Conservation (phyloP, 345 rosid species). For the Syzygium aqueum region DNA sequence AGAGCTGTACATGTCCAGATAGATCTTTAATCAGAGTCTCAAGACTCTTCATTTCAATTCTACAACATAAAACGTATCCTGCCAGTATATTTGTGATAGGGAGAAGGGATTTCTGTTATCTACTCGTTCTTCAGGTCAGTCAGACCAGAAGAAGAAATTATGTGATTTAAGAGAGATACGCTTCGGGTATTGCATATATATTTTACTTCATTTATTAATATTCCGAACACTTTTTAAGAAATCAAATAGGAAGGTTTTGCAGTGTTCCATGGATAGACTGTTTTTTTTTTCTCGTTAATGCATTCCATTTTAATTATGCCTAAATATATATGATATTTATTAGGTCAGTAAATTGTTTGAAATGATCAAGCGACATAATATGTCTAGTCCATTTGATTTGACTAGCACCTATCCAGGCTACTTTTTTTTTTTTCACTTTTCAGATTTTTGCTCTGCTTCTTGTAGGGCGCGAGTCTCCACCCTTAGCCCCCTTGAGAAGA, state of each 20-base stretch:
- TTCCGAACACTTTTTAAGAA: neutral
- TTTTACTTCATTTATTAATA: neutral
- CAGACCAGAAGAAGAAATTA: neutral
- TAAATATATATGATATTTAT: neutral
- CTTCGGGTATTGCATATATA: neutral
- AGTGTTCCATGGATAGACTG: neutral
- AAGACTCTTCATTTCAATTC: neutral
- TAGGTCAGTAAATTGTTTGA: neutral
- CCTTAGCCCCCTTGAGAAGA: too few species aligned
- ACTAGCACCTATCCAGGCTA: neutral
- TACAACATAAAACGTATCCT: neutral
- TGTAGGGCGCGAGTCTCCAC: too few species aligned
- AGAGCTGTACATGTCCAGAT: neutral
- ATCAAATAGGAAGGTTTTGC: neutral
- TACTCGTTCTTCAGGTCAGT: neutral
- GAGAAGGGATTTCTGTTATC: neutral
- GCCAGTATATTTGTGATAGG: neutral
- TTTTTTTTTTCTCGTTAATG: neutral
- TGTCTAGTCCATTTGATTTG: neutral
- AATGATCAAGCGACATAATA: neutral
- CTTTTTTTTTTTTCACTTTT: too few species aligned
- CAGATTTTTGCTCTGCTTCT: too few species aligned
- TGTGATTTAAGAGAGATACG: neutral
- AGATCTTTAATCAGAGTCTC: neutral
- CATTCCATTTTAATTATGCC: neutral